Base-by-base conservation (phyloP, 208 protist genomes). In the Blastocrithidia nonstop region DNA sequence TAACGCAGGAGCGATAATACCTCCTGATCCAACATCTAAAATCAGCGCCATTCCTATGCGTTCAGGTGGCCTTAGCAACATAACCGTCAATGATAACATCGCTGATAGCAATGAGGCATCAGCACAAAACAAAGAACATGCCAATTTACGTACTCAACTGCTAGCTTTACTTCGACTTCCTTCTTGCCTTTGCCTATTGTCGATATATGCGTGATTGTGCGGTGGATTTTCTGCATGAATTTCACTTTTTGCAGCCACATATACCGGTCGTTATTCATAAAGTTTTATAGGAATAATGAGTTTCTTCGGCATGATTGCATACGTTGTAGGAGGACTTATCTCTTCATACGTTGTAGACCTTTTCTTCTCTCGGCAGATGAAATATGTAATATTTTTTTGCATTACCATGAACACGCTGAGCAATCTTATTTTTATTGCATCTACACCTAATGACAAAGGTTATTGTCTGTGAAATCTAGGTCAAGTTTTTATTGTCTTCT, bases 371-470 rank as follows among this genome's bases (percentile, higher is more conserved):
- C 80, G 75, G 7, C 75, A 86, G 52, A 90, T 90, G 80, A 90
- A 90, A 59, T 79, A 86, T 50, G 80, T 90, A 41, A 81, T 90
- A 56, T 81, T 85, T 61, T 71, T 84, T 52, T 86, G 75, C 53
- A 72, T 86, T 24, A 73, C 66, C 8, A 79, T 81, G 58, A 86
- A 77, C 56, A 79, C 64, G 41, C 24, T 90, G 25, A 63, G 61
- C 51, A 83, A 82, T 36, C 56, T 90, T 21, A 61, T 85, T 41
- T 90, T 87, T 42, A 68, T 90, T 29, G 66, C 75, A 24, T 78
- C 57, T 42, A 85, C 74, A 9, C 76, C 76, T 7, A 82, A 87
- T 43, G 69, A 86, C 53, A 68, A 73, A 35, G 72, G 72, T 4
- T 76, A 76, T 62, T 71, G 56, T 17, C 57, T 90, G 36, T 82